These are phyloP conservation scores for Penicillium tannophilum DNA, from an alignment of 495 filamentous ascomycete genomes.

Conservation along the genomic window DNA sequence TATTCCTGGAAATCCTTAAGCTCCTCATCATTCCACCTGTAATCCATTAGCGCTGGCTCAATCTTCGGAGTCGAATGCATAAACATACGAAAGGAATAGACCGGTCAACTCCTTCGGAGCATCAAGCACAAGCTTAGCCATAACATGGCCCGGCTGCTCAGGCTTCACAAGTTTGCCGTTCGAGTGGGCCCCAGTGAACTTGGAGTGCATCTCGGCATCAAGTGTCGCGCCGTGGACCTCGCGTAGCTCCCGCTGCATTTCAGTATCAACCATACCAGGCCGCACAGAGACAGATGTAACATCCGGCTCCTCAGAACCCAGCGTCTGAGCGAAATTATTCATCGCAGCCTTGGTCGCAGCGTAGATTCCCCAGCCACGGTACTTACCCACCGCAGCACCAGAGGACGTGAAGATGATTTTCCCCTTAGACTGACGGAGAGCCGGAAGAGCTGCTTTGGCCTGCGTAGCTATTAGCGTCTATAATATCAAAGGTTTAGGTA, in stretches of 20 bases:
- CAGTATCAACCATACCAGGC: slow-evolving; percentile 87
- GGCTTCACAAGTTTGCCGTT: slow-evolving; percentile 72
- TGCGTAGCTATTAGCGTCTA: slow-evolving; percentile 28
- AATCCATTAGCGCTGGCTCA: slow-evolving; percentile 39
- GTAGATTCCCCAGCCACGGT: slow-evolving; percentile 77
- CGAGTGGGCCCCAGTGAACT: slow-evolving; percentile 68
- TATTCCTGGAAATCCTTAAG: slow-evolving; percentile 63
- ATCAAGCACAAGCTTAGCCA: slow-evolving; percentile 71
- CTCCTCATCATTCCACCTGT: slow-evolving; percentile 71
- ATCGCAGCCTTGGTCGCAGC: slow-evolving; percentile 86
- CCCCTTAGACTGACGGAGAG: slow-evolving; percentile 68
- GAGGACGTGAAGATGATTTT: slow-evolving; percentile 75
- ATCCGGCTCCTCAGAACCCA: slow-evolving; percentile 78
- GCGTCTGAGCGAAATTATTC: slow-evolving; percentile 74
- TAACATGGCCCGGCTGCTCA: slow-evolving; percentile 83
- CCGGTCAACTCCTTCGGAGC: slow-evolving; percentile 71
- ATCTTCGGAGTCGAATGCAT: slow-evolving; percentile 4
- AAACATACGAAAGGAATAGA: slow-evolving; percentile 67
- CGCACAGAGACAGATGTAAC: slow-evolving; percentile 71
- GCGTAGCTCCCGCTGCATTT: slow-evolving; percentile 86
- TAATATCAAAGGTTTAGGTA: not conserved
- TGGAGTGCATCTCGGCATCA: slow-evolving; percentile 64
- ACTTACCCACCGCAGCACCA: slow-evolving; percentile 68
- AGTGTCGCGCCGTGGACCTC: slow-evolving; percentile 67
- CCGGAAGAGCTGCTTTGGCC: slow-evolving; percentile 73